Base-by-base conservation (phyloP, 768 basidiomycete genomes). In the Tubosaeta sp. region DNA sequence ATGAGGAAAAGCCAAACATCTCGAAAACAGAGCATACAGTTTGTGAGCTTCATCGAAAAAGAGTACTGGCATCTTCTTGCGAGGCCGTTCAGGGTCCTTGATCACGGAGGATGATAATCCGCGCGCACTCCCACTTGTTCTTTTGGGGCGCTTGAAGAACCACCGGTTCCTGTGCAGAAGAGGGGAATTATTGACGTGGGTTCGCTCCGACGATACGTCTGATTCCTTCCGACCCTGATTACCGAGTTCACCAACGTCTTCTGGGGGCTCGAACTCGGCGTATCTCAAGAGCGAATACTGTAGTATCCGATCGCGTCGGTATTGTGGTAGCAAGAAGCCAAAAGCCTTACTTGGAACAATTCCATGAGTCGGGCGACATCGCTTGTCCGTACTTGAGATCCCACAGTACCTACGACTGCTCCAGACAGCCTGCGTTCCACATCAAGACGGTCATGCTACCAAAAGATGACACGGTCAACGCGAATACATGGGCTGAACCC, bases 21-120 rank as follows among this genome's bases (percentile, higher is more conserved):
- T 43, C 45, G 8, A 13, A 50, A 50, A 49, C 6, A 35, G 32
- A 29, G 57, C 83, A 33, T 65, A 89, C 84, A 91, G 69, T 66
- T 86, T 88, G 63, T 93, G 91, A 2, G 89, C 88, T 65, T 93
- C 91, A 56, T 93, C 91, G 54, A 93, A 81, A 64, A 92, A 87
- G 52, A 92, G 77, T 12, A 88, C 86, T 1, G 88, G 88, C 64
- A 86, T 80, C 69, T 81, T 85, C 74, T 91, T 92, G 52, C 55
- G 39, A 12, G 68, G 71, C 51, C 70, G 74, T 50, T 68, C 74
- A 16, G 63, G 55, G 5, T 66, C 66, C 50, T 66, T 68, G 47
- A 64, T 53, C 48, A 60, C 43, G 26, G 60, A 62, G 37, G 69
- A 71, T n/a, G 67, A 67, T 56, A 64, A 46, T 48, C 67, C 64